These are phyloP conservation scores for Sporothrix curviconia DNA, from an alignment of 2,329 filamentous ascomycete genomes.

Conservation along the genomic window DNA sequence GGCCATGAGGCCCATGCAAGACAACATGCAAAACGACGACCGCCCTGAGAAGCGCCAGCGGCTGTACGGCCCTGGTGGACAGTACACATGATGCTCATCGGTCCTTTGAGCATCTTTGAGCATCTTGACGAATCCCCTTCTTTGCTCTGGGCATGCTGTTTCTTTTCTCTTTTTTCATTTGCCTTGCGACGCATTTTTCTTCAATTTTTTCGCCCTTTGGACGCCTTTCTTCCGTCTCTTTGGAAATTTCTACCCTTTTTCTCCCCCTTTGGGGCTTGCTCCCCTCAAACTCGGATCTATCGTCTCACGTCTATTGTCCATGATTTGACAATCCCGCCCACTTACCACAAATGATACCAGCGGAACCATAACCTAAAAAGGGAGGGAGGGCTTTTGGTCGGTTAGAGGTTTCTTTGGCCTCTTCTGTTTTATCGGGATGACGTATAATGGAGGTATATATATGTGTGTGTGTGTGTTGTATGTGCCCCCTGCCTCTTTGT, in stretches of 20 bases:
- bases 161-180: not conserved
- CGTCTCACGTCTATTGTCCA: not conserved
- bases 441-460: too few species aligned
- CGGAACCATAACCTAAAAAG: constrained; percentile 4
- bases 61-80: constrained; percentile 33
- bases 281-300: constrained; percentile 1
- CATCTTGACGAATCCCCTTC: too few species aligned
- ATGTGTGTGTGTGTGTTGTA: too few species aligned
- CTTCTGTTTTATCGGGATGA: not conserved
- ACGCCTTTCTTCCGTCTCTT: not conserved
- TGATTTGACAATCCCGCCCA: constrained; percentile 4
- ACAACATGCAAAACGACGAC: constrained; percentile 31
- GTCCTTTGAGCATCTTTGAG: too few species aligned
- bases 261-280: not conserved
- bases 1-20: constrained; percentile 28
- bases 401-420: not conserved
- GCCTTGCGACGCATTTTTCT: too few species aligned
- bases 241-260: not conserved
- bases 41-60: constrained; percentile 49
- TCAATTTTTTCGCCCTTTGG: too few species aligned
- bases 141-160: too few species aligned
- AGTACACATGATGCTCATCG: constrained; percentile 18
- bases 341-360: constrained; percentile 15
- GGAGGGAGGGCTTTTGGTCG: not conserved
- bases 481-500: not conserved